These are phyloP conservation scores for Penicillium odoratum DNA, from an alignment of 495 filamentous ascomycete species.

Conservation along the genomic window DNA sequence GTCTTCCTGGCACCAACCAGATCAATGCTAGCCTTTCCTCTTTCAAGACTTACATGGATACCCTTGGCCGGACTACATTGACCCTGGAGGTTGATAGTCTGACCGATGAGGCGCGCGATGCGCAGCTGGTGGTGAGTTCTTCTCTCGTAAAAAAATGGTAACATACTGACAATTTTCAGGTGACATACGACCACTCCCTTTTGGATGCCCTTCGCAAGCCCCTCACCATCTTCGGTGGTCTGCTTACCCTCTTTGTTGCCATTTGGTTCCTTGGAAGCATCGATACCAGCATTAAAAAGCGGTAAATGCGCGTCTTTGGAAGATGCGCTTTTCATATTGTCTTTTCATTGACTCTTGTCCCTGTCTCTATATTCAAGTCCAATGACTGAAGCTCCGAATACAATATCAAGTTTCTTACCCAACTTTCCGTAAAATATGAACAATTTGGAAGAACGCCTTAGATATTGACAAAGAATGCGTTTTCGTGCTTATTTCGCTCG, in stretches of 20 bases:
- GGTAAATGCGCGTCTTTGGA: slow-evolving; percentile 27
- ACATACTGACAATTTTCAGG: slow-evolving; percentile 21
- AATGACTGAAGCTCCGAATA: neutral
- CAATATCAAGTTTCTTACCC: neutral
- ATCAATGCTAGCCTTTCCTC: slow-evolving; percentile 55
- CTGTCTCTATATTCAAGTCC: slow-evolving; percentile 12
- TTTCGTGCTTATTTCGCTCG: too few relatives aligned
- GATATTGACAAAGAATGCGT: too few relatives aligned
- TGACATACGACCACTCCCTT: slow-evolving; percentile 85
- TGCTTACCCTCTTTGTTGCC: slow-evolving; percentile 71
- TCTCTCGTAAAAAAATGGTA: neutral
- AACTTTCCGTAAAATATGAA: neutral
- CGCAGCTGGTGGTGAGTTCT: slow-evolving; percentile 67
- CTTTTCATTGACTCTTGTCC: slow-evolving; percentile 17
- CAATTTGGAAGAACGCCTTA: too few relatives aligned
- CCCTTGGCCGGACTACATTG: slow-evolving; percentile 80
- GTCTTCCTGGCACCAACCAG: slow-evolving; percentile 34
- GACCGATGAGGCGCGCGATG: slow-evolving; percentile 82
- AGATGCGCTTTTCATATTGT: slow-evolving; percentile 23
- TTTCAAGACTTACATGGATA: slow-evolving; percentile 91
- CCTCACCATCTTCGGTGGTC: slow-evolving; percentile 72
- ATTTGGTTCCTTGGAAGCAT: slow-evolving; percentile 76
- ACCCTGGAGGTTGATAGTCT: slow-evolving; percentile 80
- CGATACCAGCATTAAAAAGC: slow-evolving; percentile 67
- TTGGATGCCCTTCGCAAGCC: slow-evolving; percentile 81